A percentile compares a stretch with the other conserved stretches of the same genome.
Conservation (phyloP, 2,329 filamentous ascomycete species). For the Colletotrichum shisoi region DNA sequence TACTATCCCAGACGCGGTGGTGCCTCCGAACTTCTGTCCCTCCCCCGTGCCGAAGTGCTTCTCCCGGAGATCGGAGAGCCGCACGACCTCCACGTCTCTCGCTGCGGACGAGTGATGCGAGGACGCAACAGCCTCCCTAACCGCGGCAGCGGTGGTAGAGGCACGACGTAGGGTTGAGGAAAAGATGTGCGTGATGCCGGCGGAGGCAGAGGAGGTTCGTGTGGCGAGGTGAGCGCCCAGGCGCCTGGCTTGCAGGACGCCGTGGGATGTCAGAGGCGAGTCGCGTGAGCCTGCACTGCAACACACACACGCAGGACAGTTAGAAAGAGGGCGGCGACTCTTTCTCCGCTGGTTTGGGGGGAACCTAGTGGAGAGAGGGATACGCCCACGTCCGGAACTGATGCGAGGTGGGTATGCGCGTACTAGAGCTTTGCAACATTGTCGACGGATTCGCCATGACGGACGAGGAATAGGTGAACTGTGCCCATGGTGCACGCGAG, state of each 20-base stretch:
- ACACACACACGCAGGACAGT: constrained; percentile 38
- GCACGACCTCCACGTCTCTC: constrained; percentile 49
- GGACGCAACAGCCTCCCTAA: constrained; percentile 65
- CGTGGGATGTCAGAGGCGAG: constrained; percentile 81
- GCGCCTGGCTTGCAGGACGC: constrained; percentile 77
- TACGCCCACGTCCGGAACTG: constrained; percentile 15
- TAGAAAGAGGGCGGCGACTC: constrained; percentile 37
- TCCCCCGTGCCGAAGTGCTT: constrained; percentile 78
- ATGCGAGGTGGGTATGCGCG: constrained; percentile 41
- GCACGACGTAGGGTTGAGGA: constrained; percentile 81
- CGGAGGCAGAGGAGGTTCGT: constrained; percentile 42
- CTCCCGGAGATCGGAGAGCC: constrained; percentile 67
- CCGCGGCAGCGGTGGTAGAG: constrained; percentile 71
- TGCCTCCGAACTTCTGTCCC: constrained; percentile 63
- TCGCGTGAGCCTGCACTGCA: constrained; percentile 77
- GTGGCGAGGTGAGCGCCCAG: constrained; percentile 69
- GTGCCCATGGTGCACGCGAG: constrained; percentile 29
- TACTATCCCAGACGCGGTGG: constrained; percentile 41
- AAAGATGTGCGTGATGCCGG: constrained; percentile 69
- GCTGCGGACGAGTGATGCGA: background rate
- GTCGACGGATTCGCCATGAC: constrained; percentile 90
- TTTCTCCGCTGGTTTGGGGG: background rate
- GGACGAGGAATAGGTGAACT: constrained; percentile 71
- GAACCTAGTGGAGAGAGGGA: constrained; percentile 1
- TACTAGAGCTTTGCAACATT: constrained; percentile 83